These are phyloP conservation scores for Candida railenensis DNA, from an alignment of 805 yeast genomes.

Conservation along the genomic window DNA sequence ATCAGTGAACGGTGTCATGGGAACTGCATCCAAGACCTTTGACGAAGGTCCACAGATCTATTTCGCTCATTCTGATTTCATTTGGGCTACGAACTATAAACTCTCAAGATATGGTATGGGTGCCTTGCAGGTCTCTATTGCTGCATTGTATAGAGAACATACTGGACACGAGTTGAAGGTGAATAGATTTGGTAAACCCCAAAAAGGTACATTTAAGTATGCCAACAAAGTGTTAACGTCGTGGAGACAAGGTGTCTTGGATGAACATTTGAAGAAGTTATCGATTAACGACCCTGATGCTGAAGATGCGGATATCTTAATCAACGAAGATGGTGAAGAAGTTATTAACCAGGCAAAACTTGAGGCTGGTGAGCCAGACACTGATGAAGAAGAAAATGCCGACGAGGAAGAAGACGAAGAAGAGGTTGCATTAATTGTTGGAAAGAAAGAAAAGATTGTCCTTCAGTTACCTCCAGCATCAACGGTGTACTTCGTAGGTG, in stretches of 20 bases:
- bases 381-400: conserved; percentile 29
- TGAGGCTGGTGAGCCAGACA: conserved; percentile 31
- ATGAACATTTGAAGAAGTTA: conserved; percentile 64
- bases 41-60: conserved; percentile 81
- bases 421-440: conserved; percentile 44
- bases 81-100: conserved; percentile 88
- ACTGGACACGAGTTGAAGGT: conserved; percentile 80
- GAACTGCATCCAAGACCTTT: conserved; percentile 67
- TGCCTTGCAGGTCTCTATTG: conserved; percentile 84
- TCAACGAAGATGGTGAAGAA: conserved; percentile 44
- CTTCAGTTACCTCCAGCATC: conserved; percentile 78
- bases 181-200: conserved; percentile 87
- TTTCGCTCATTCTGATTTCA: conserved; percentile 89
- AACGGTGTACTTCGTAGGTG: conserved; percentile 86
- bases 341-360: conserved; percentile 42
- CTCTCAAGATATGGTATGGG: conserved; percentile 92
- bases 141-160: conserved; percentile 79
- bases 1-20: conserved; percentile 79
- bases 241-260: conserved; percentile 79
- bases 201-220: conserved; percentile 78
- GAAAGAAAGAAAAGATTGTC: conserved; percentile 36
- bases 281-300: conserved; percentile 44
- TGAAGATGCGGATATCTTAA: conserved; percentile 39
- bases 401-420: conserved; percentile 18
- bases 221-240: conserved; percentile 73